phyloP scores from a whole-genome alignment of 2,329 filamentous ascomycete genomes.

The Cytospora paraplurivora region DNA sequence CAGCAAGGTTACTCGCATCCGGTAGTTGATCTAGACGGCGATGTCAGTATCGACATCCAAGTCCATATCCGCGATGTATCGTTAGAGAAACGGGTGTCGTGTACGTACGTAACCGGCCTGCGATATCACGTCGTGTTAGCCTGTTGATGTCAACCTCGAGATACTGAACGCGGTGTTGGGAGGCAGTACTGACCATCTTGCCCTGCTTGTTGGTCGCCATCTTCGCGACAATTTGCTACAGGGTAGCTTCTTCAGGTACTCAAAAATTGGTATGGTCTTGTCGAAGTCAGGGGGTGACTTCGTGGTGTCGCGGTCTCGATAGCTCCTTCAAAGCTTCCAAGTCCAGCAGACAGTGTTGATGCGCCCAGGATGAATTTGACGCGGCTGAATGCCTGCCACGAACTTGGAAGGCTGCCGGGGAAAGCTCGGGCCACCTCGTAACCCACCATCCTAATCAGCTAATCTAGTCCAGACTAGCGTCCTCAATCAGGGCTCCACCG shows the following conservation, averaged over 20 bases:
- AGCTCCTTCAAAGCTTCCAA: constrained; percentile 44
- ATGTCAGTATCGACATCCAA: constrained; percentile 33
- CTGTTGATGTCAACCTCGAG: constrained; percentile 54
- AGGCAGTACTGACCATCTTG: constrained; percentile 84
- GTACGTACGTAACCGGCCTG: constrained; percentile 72
- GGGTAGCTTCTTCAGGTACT: constrained; percentile 44
- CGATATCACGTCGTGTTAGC: constrained; percentile 59
- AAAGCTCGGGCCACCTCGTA: constrained; percentile 32
- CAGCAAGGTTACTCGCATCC: constrained; percentile 94
- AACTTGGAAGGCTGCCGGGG: constrained; percentile 20
- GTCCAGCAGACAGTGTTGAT: constrained; percentile 43
- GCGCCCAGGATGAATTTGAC: constrained; percentile 30
- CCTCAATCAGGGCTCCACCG: constrained; percentile 26
- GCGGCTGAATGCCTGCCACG: constrained; percentile 21
- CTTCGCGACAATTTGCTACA: constrained; percentile 48
- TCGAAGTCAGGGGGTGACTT: constrained; percentile 41
- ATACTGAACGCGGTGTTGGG: constrained; percentile 40
- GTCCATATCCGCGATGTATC: not conserved
- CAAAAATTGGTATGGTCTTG: constrained; percentile 48
- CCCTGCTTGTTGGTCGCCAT: constrained; percentile 88
- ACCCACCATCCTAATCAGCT: constrained; percentile 24
- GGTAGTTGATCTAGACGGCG: constrained; percentile 86
- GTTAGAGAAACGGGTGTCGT: not conserved
- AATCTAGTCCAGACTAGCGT: constrained; percentile 23
- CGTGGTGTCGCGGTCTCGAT: constrained; percentile 42